Conservation (phyloP, 1,284 basidiomycete species). For the Ceratobasidium papillatum region DNA sequence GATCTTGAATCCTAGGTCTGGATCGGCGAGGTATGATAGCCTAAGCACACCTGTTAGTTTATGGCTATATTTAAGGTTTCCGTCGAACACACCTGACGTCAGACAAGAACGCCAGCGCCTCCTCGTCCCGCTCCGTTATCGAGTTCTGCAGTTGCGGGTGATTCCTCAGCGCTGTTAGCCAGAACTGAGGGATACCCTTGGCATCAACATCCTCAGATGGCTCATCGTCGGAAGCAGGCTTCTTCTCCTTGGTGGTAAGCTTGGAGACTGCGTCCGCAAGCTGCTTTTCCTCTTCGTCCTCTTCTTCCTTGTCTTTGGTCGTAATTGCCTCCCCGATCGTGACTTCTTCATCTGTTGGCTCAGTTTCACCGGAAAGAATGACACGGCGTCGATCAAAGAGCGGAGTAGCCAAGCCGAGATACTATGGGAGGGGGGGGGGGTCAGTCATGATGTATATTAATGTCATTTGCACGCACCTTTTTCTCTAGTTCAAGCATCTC, state of each 20-base stretch:
- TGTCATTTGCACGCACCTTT: constrained; percentile 64
- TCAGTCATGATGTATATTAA: neutral
- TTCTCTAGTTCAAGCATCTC: constrained; percentile 97
- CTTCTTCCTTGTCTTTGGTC: constrained; percentile 57
- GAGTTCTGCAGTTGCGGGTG: constrained; percentile 86
- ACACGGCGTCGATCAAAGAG: constrained; percentile 63
- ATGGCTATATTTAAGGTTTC: too few relatives aligned
- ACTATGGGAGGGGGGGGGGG: constrained; percentile 50
- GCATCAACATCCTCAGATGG: constrained; percentile 45
- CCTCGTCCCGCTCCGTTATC: constrained; percentile 93
- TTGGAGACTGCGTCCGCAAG: constrained; percentile 50
- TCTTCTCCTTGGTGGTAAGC: constrained; percentile 27
- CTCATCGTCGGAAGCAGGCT: constrained; percentile 44
- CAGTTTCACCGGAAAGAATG: constrained; percentile 61
- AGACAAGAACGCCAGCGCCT: constrained; percentile 67
- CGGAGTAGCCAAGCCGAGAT: constrained; percentile 61
- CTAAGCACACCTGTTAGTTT: constrained; percentile 44
- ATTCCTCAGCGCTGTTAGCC: constrained; percentile 96
- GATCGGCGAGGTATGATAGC: constrained; percentile 68
- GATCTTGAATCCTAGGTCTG: constrained; percentile 74
- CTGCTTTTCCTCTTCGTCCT: constrained; percentile 48
- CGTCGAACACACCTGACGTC: constrained; percentile 59
- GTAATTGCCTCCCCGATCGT: constrained; percentile 60
- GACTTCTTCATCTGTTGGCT: constrained; percentile 64
- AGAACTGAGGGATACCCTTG: constrained; percentile 90